Base-by-base conservation (phyloP, 2,329 filamentous ascomycete genomes). In the Botrytis sinoallii region DNA sequence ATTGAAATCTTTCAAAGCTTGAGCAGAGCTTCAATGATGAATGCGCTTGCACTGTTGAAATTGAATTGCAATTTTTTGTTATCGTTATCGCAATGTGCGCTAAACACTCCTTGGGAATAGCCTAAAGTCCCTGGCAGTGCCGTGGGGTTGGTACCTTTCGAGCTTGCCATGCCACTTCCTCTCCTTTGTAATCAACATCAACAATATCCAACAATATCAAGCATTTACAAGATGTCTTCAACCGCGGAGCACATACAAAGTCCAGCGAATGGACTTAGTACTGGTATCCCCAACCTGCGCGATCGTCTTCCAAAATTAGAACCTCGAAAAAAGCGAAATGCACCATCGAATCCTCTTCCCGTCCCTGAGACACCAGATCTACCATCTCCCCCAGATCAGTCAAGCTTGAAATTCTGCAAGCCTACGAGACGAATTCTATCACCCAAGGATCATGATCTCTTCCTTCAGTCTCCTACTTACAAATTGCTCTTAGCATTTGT, bases 351-450 rank as follows among this genome's bases (percentile, higher is more conserved):
- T 78, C 84, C 86, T 42, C 83, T 85, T 40, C 91, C 94, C 75
- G 86, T 92, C 64, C 95, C 95, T 74, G 86, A 88, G 77, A 97
- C 95, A 42, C 94, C 94, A 66, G 81, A 86, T 57, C 87, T 98
- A 14, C 90, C 93, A 48, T 82, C 89, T 65, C 91, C 91, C 29
- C 91, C 92, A 74, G 87, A 90, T 75, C 85, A 87, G 59, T 86
- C 87, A 70, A 86, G 84, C 64, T 85, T 91, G 80, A 83, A 82
- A 9, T 97, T 93, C 84, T 84, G 85, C 74, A 85, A 84, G 9
- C 96, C 96, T 0, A 88, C 86, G 20, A 88, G 95, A 75, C 89
- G 95, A 14, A 98, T 99, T 70, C 85, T 99, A 20, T 95, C 94
- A 4, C 86, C 86, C 3, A 85, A 88, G 67, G 96, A 99, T 78